These are phyloP conservation scores for Dioscorea cayenensis DNA, from an alignment of 116 monocot species.

Conservation along the genomic window DNA sequence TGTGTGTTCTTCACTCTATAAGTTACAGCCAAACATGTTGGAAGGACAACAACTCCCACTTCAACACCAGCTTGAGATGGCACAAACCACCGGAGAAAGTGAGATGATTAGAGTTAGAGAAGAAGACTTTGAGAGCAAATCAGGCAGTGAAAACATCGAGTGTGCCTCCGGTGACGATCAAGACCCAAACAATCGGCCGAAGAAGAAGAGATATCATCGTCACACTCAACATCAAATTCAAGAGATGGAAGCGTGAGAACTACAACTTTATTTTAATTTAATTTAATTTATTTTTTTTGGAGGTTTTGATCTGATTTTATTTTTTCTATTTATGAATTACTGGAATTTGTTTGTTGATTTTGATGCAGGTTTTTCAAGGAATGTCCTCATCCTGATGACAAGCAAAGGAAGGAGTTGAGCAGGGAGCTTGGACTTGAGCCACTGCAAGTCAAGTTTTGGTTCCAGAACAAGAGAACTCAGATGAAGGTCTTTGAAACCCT, in stretches of 20 bases:
- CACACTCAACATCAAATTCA: conserved; percentile 98
- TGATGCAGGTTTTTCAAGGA: conserved; percentile 82
- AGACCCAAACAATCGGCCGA: conserved; percentile 43
- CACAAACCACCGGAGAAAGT: conserved; percentile 29
- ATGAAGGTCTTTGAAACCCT: conserved; percentile 60
- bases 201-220: conserved; percentile 89
- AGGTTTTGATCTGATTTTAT: background rate
- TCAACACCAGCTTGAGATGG: conserved; percentile 36
- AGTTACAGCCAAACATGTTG: conserved; percentile 38
- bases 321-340: background rate
- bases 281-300: too few species aligned
- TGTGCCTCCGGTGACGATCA: conserved; percentile 72
- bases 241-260: conserved; percentile 82
- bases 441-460: conserved; percentile 97
- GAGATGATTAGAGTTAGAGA: conserved; percentile 34
- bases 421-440: conserved; percentile 81
- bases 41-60: conserved; percentile 39
- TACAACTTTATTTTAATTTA: too few species aligned
- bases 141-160: conserved; percentile 59
- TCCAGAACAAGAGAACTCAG: conserved; percentile 96
- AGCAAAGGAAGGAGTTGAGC: conserved; percentile 93
- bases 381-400: conserved; percentile 97
- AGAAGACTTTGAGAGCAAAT: conserved; percentile 70
- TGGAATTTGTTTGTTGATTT: background rate
- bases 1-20: background rate